These are phyloP conservation scores for Gynostemma pentaphyllum DNA, from an alignment of 306 rosid genomes.

Conservation along the genomic window DNA sequence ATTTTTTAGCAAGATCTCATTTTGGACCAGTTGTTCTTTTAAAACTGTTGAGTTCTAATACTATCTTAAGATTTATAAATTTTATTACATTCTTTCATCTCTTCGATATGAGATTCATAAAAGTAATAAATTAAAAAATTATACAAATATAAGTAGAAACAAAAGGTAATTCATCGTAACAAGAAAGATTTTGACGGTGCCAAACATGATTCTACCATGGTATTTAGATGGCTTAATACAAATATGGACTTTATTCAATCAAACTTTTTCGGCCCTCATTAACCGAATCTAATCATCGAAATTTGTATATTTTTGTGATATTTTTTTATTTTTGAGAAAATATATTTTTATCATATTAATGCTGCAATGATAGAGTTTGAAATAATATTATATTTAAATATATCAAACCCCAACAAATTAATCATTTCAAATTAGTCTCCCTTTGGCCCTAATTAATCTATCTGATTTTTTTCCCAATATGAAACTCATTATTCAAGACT, in stretches of 20 bases:
- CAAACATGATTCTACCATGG: conserved; percentile 10
- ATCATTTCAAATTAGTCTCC: conserved; percentile 12
- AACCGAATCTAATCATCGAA: conserved; percentile 41
- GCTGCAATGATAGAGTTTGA: conserved; percentile 20
- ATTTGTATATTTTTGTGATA: conserved; percentile 7
- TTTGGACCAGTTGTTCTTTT: too few species aligned
- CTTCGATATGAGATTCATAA: too few species aligned
- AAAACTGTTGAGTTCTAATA: too few species aligned
- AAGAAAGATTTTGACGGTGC: conserved; percentile 24
- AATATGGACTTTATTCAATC: conserved; percentile 11
- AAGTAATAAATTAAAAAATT: neutral
- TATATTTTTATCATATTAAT: conserved; percentile 11
- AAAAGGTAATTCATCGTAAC: neutral
- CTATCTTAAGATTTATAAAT: too few species aligned
- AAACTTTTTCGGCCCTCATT: conserved; percentile 26
- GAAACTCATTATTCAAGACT: neutral
- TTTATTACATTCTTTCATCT: too few species aligned
- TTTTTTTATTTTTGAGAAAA: too few species aligned
- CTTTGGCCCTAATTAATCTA: conserved; percentile 8
- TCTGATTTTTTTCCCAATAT: neutral
- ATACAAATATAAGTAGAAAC: neutral
- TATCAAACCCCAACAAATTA: conserved; percentile 13
- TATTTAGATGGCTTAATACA: conserved; percentile 13
- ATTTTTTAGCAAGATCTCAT: too few species aligned
- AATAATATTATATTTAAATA: conserved; percentile 2